phyloP scores from a whole-genome alignment of 148 eudicot species.

The Tetragonia tetragonoides region DNA sequence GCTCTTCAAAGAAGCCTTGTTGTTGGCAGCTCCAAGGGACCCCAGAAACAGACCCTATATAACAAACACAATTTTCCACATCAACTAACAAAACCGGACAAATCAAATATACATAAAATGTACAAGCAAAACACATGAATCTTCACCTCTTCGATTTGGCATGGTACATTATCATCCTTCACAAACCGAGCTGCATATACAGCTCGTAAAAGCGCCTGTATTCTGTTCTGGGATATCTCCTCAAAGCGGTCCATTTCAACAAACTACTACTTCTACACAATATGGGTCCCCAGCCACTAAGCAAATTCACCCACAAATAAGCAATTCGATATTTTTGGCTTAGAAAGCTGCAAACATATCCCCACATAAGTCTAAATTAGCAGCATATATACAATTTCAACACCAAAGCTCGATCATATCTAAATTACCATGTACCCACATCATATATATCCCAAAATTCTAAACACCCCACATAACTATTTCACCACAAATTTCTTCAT shows the following conservation, averaged over 20 bases:
- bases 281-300: neutral
- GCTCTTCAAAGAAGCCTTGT: constrained; percentile 57
- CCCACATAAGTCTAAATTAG: neutral
- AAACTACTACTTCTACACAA: neutral
- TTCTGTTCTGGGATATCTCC: constrained; percentile 34
- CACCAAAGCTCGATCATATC: neutral
- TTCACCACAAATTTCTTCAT: neutral
- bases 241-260: constrained; percentile 39
- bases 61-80: constrained; percentile 8
- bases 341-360: neutral
- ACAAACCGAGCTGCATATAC: constrained; percentile 35
- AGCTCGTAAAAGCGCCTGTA: constrained; percentile 49
- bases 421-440: neutral
- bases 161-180: constrained; percentile 58
- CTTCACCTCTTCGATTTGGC: constrained; percentile 77
- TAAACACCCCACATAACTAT: neutral
- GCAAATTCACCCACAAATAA: neutral
- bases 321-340: neutral
- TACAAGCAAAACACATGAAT: neutral
- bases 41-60: constrained; percentile 80
- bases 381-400: neutral
- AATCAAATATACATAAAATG: neutral
- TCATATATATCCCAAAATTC: neutral
- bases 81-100: neutral
- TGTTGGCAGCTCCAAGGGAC: constrained; percentile 75